phyloP scores from a whole-genome alignment of 2,329 filamentous ascomycete species.

The Arthrinium phaeospermum region DNA sequence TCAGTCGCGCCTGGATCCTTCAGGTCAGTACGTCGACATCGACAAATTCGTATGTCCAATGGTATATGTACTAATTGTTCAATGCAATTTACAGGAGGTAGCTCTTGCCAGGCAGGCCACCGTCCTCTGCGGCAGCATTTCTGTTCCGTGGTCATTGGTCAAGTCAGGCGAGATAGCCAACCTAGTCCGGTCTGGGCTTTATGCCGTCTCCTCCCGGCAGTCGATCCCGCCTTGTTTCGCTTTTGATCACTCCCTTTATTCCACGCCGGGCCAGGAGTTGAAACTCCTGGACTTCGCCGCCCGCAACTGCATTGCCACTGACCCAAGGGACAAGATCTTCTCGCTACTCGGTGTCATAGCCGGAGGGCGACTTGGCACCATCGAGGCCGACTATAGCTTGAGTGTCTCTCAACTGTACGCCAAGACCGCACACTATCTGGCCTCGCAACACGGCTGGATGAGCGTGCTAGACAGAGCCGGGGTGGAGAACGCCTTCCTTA shows the following conservation, averaged over 20 bases:
- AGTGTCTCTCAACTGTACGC: conserved; percentile 18
- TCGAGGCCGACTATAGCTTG: conserved; percentile 24
- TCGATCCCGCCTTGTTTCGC: background rate
- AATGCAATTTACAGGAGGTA: conserved; percentile 14
- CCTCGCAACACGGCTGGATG: conserved; percentile 13
- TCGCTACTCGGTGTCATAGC: conserved; percentile 23
- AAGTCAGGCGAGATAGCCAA: background rate
- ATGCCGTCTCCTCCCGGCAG: background rate
- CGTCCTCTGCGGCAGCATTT: conserved; percentile 22
- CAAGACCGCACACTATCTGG: conserved; percentile 20
- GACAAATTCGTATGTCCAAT: background rate
- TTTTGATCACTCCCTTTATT: conserved; percentile 16
- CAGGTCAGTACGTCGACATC: background rate
- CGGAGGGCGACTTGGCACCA: background rate
- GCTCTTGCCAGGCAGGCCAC: conserved; percentile 21
- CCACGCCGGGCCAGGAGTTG: conserved; percentile 6
- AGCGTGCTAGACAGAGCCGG: conserved; percentile 19
- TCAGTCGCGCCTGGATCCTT: conserved; percentile 25
- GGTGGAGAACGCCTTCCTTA: background rate
- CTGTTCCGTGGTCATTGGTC: conserved; percentile 13
- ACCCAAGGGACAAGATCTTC: conserved; percentile 26
- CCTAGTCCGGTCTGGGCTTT: background rate
- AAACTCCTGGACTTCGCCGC: conserved; percentile 13
- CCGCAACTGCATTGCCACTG: conserved; percentile 8
- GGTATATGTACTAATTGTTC: background rate